These are phyloP conservation scores for Pestalotiopsis sp. DNA, from an alignment of 2,329 filamentous ascomycete species.

Conservation along the genomic window DNA sequence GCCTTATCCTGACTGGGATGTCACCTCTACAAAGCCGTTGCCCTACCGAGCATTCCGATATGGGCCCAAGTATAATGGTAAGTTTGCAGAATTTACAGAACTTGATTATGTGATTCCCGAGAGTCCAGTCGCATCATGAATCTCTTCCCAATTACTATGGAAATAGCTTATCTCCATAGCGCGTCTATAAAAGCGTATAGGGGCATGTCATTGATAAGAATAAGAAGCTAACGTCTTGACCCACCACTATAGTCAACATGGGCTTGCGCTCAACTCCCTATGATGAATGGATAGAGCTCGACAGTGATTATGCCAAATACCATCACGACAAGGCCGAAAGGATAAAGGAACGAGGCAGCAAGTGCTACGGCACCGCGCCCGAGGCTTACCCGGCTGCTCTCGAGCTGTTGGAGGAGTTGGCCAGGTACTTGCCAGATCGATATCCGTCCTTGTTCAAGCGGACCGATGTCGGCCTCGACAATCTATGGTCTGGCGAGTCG, in stretches of 20 bases:
- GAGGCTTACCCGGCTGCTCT: conserved; percentile 73
- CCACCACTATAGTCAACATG: conserved; percentile 62
- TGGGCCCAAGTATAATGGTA: conserved; percentile 71
- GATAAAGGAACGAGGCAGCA: conserved; percentile 66
- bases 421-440: conserved; percentile 70
- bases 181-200: too few species aligned
- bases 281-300: conserved; percentile 83
- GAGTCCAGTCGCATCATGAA: too few species aligned
- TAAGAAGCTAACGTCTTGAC: not conserved
- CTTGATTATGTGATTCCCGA: too few species aligned
- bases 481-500: conserved; percentile 70
- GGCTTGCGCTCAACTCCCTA: conserved; percentile 71
- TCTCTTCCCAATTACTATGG: too few species aligned
- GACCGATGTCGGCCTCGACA: conserved; percentile 68
- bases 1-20: conserved; percentile 70
- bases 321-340: conserved; percentile 73
- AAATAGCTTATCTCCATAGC: too few species aligned
- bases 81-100: too few species aligned
- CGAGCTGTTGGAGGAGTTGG: conserved; percentile 77
- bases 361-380: conserved; percentile 71
- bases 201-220: not conserved
- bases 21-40: conserved; percentile 70
- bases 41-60: conserved; percentile 80
- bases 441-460: conserved; percentile 73
- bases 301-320: conserved; percentile 75